A percentile compares a stretch with the other conserved stretches of the same genome.
These are phyloP conservation scores for Antitrichia curtipendula DNA, from an alignment of 225 moss, liverwort and hornwort species.

Conservation along the genomic window DNA sequence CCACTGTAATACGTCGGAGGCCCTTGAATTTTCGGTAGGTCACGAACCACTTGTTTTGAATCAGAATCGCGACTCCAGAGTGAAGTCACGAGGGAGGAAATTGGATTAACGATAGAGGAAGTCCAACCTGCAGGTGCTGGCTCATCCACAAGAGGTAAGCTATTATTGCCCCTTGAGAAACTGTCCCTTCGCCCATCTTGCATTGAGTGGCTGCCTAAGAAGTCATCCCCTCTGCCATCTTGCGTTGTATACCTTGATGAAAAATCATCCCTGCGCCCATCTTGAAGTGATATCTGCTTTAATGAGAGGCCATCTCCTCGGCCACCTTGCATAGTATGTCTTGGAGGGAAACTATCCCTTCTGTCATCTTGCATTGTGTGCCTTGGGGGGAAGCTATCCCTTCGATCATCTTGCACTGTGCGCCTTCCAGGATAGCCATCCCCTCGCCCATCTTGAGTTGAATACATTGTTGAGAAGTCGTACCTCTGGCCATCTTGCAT, in stretches of 20 bases:
- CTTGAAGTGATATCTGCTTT: conserved; percentile 12
- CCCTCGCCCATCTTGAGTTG: neutral
- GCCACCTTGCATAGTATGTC: neutral
- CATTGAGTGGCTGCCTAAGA: neutral
- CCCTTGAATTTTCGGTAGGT: conserved; percentile 5
- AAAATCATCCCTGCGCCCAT: conserved; percentile 15
- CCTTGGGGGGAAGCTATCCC: neutral
- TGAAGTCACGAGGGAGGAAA: conserved; percentile 24
- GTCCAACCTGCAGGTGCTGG: conserved; percentile 23
- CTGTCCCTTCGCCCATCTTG: conserved; percentile 6
- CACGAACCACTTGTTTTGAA: conserved; percentile 2
- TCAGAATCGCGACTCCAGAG: conserved; percentile 19
- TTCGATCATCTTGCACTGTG: neutral
- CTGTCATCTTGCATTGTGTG: neutral
- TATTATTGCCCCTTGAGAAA: neutral
- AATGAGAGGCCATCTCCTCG: neutral
- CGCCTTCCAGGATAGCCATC: neutral
- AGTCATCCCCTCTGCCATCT: neutral
- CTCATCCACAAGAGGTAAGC: neutral
- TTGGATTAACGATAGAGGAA: conserved; percentile 25
- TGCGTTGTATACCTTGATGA: conserved; percentile 6
- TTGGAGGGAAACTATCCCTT: conserved; percentile 1
- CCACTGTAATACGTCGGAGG: conserved; percentile 9
- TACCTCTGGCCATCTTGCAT: conserved; percentile 22
- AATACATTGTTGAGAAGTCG: conserved; percentile 1